Percentiles rank a stretch among this genome's conserved stretches.
phyloP scores from a whole-genome alignment of 2,329 filamentous ascomycete genomes.

The Penicillium sp. region DNA sequence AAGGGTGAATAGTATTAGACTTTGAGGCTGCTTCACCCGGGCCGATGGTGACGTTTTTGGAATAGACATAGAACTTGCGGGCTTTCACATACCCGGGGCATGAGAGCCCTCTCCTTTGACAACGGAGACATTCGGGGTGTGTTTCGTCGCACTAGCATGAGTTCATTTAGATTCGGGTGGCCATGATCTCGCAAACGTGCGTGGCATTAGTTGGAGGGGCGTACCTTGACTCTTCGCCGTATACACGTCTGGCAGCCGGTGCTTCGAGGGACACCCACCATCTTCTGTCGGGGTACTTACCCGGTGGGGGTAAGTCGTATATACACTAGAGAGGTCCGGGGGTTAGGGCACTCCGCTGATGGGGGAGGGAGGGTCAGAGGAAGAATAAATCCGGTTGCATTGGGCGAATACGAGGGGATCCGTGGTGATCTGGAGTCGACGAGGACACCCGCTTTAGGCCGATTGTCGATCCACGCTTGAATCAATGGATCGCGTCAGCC shows the following conservation, averaged over 20 bases:
- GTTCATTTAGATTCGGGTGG: neutral
- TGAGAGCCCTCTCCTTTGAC: slow-evolving; percentile 15
- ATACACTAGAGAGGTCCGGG: neutral
- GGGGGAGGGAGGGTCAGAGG: neutral
- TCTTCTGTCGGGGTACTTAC: neutral
- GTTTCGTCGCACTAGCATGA: slow-evolving; percentile 26
- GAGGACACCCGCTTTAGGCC: neutral
- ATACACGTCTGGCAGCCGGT: slow-evolving; percentile 30
- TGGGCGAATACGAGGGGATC: slow-evolving; percentile 1
- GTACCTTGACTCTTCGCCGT: slow-evolving; percentile 30
- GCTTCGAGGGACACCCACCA: slow-evolving; percentile 25
- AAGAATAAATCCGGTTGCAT: slow-evolving; percentile 2
- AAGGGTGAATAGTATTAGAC: neutral
- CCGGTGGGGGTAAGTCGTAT: neutral
- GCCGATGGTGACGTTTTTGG: neutral
- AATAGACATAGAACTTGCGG: slow-evolving; percentile 22
- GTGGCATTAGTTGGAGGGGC: neutral
- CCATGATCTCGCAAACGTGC: neutral
- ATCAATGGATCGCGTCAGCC: neutral
- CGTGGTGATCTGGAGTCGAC: neutral
- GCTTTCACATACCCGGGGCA: slow-evolving; percentile 27
- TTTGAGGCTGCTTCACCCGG: neutral
- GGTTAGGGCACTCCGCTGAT: neutral
- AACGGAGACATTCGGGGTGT: slow-evolving; percentile 27
- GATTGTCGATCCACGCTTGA: neutral